Percentiles rank a stretch among this genome's conserved stretches.
These are phyloP conservation scores for Dactylellina leptospora DNA, from an alignment of 2,329 filamentous ascomycete species.

Conservation along the genomic window DNA sequence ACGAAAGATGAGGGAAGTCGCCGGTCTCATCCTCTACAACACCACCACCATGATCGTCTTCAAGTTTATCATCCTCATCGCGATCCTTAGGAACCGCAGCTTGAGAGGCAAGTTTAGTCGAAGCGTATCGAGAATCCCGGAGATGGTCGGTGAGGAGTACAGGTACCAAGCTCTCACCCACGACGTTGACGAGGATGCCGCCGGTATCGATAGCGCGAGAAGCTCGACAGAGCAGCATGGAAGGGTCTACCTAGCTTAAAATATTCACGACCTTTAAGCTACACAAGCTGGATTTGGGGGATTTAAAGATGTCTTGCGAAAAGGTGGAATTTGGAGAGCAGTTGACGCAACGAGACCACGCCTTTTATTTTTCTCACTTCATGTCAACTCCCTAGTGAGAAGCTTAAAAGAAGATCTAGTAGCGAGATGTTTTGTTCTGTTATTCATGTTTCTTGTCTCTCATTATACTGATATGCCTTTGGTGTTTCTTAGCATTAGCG, in stretches of 20 bases:
- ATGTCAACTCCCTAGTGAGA: neutral
- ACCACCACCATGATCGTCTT: slow-evolving; percentile 26
- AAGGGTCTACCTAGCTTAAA: slow-evolving; percentile 24
- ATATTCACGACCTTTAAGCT: neutral
- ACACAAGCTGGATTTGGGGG: neutral
- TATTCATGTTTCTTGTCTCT: slow-evolving; percentile 4
- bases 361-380: neutral
- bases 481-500: neutral
- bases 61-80: slow-evolving; percentile 26
- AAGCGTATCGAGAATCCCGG: neutral
- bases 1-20: neutral
- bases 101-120: neutral
- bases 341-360: neutral
- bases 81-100: neutral
- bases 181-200: slow-evolving; percentile 11
- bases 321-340: neutral
- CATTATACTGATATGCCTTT: slow-evolving; percentile 14
- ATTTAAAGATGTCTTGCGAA: neutral
- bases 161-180: slow-evolving; percentile 10
- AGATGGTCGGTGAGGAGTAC: slow-evolving; percentile 16
- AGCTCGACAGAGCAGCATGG: slow-evolving; percentile 18
- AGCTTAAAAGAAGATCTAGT: neutral
- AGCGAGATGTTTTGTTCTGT: neutral
- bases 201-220: slow-evolving; percentile 3
- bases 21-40: slow-evolving; percentile 32